A percentile compares a stretch with the other conserved stretches of the same genome.
These are phyloP conservation scores for Cornus kousa DNA, from an alignment of 148 eudicot genomes.

Conservation along the genomic window DNA sequence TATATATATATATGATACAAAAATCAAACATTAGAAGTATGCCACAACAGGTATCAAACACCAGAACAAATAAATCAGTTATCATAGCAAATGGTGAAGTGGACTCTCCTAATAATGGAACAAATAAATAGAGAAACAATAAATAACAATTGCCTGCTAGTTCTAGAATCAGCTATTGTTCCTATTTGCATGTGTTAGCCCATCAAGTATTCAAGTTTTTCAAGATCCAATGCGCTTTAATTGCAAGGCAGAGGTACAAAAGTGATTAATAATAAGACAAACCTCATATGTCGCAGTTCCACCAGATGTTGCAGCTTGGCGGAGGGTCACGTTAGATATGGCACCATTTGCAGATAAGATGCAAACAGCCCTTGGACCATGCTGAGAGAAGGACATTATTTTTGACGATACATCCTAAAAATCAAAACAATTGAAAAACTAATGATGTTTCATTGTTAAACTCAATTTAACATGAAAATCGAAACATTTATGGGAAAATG, in stretches of 20 bases:
- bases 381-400: slow-evolving; percentile 82
- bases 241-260: not conserved
- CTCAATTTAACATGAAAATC: not conserved
- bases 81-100: not conserved
- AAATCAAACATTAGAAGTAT: not conserved
- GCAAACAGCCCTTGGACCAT: slow-evolving; percentile 86
- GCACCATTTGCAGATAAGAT: slow-evolving; percentile 83
- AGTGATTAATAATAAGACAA: slow-evolving; percentile 13
- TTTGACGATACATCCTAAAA: slow-evolving; percentile 76
- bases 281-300: slow-evolving; percentile 93
- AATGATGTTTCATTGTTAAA: not conserved
- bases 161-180: not conserved
- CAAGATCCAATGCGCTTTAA: not conserved
- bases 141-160: not conserved
- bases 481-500: not conserved
- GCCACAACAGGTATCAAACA: not conserved
- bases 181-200: not conserved
- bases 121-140: not conserved
- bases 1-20: too few relatives aligned
- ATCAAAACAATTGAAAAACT: not conserved
- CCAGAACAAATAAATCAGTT: not conserved
- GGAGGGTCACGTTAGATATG: slow-evolving; percentile 82
- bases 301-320: slow-evolving; percentile 80
- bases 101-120: too few relatives aligned
- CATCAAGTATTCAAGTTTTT: not conserved